A percentile compares a stretch with the other conserved stretches of the same genome.
phyloP scores from a whole-genome alignment of 352 stramenopile species.

The Phytopythium vexans region DNA sequence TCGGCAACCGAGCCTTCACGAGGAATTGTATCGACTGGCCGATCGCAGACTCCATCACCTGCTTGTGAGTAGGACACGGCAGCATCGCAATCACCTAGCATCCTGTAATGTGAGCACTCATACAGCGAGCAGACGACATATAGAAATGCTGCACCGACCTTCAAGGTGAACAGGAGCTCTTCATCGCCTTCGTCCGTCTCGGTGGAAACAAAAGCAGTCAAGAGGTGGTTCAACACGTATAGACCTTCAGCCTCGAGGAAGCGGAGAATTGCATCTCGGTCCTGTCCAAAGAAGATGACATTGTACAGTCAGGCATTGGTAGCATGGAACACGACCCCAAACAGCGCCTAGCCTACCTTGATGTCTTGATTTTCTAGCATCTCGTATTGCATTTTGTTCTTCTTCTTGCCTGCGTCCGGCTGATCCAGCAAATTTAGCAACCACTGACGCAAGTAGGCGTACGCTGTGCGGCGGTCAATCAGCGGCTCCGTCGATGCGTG shows the following conservation, averaged over 20 bases:
- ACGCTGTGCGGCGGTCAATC: conserved; percentile 44
- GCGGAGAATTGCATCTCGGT: conserved; percentile 56
- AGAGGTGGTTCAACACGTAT: conserved; percentile 49
- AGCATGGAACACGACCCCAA: not conserved
- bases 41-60: conserved; percentile 60
- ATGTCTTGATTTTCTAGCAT: conserved; percentile 59
- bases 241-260: conserved; percentile 61
- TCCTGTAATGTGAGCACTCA: not conserved
- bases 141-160: not conserved
- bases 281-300: conserved; percentile 11
- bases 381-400: conserved; percentile 51
- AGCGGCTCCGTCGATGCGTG: conserved; percentile 31
- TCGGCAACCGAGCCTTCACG: conserved; percentile 32
- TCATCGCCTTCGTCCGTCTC: conserved; percentile 22
- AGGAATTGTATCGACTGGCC: conserved; percentile 60
- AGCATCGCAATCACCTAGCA: conserved; percentile 71
- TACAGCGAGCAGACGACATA: not conserved
- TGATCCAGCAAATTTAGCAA: conserved; percentile 55
- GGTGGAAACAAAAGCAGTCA: conserved; percentile 31
- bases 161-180: conserved; percentile 4
- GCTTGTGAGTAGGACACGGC: conserved; percentile 42
- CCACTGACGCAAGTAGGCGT: conserved; percentile 53
- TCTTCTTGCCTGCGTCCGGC: conserved; percentile 29
- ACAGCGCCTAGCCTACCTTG: conserved; percentile 14
- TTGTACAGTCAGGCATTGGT: not conserved